phyloP scores from a whole-genome alignment of 106 monocot species.

The Phalaenopsis aphrodite region DNA sequence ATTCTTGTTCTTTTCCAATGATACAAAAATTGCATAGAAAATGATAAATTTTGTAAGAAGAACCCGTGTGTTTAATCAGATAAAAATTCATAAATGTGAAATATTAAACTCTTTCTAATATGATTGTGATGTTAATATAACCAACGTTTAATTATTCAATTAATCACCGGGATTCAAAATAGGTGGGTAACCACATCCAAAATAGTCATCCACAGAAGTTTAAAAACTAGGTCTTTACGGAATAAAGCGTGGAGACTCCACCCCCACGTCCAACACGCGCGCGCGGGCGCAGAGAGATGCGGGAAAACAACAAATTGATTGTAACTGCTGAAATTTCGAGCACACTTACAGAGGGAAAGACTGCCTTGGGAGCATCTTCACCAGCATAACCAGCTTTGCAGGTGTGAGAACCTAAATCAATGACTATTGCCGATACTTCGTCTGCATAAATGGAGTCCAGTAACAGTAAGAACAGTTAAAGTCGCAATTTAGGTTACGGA shows the following conservation, averaged over 20 bases:
- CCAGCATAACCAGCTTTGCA: constrained; percentile 98
- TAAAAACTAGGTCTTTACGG: not conserved
- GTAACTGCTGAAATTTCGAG: not conserved
- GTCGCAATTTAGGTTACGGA: not conserved
- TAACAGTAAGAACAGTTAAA: not conserved
- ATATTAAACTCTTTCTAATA: not conserved
- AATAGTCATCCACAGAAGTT: not conserved
- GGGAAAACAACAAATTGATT: not conserved
- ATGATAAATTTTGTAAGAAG: too few relatives aligned
- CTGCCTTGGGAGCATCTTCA: constrained; percentile 93
- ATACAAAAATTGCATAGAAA: not conserved
- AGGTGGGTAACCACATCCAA: not conserved
- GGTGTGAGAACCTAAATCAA: constrained; percentile 85
- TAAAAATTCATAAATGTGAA: not conserved
- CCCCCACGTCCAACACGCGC: too few relatives aligned
- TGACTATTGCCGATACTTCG: constrained; percentile 91
- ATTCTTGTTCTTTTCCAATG: not conserved
- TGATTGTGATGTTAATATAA: too few relatives aligned
- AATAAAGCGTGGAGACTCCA: not conserved
- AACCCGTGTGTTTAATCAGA: too few relatives aligned
- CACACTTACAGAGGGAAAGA: constrained; percentile 83
- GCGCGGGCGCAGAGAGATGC: not conserved
- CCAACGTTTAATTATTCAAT: too few relatives aligned
- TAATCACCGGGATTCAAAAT: too few relatives aligned
- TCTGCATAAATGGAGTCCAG: constrained; percentile 23